Evolutionary conservation across 257 asterid genomes (phyloP), one percentile per base, ranked within the genome.

Genomic region (Salvia hispanica): DNA sequence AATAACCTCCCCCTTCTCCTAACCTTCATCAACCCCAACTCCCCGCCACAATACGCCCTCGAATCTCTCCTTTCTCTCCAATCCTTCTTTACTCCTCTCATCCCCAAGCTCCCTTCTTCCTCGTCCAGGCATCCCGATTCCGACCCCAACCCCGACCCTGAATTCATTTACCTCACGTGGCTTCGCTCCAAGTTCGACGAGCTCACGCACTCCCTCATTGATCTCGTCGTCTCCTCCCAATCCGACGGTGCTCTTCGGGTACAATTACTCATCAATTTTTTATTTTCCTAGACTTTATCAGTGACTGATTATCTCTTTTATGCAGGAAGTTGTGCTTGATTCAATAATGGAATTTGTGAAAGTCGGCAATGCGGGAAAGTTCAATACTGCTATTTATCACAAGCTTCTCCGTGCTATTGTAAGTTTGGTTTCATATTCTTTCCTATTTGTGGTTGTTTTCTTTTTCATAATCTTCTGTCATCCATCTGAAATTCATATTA

Each of bases 341-440:
- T 50, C 96, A 1, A 39, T 90, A 21, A 85, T 93, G 99, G 99
- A 90, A 74, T 90, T 88, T 72, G 95, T 93, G 58, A 93, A 90
- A 82, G 76, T 88, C 60, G 92, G 91, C n/a, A 90, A 88, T 39
- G 81, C 76, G 3, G 97, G 97, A 28, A 85, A 83, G 72, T 93
- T 93, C 70, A 82, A 88, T 77, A 84, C 97, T 13, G 72, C 89
- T 59, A 81, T 88, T 72, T 93, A 85, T 74, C 89, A 88, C 78
- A 85, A 86, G 80, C 73, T 93, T 66, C 85, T 93, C 55, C 79
- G 77, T 60, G 72, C 82, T 66, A 72, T 85, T 63, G 98, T 92
- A 64, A 84, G 91, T 77, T 36, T 31, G 61, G 42, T 39, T 47
- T 12, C 62, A 10, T 31, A 6, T 18, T 43, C 7, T 51, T 37